phyloP scores from a whole-genome alignment of 2,329 filamentous ascomycete species.

The Hypocrella siamensis region DNA sequence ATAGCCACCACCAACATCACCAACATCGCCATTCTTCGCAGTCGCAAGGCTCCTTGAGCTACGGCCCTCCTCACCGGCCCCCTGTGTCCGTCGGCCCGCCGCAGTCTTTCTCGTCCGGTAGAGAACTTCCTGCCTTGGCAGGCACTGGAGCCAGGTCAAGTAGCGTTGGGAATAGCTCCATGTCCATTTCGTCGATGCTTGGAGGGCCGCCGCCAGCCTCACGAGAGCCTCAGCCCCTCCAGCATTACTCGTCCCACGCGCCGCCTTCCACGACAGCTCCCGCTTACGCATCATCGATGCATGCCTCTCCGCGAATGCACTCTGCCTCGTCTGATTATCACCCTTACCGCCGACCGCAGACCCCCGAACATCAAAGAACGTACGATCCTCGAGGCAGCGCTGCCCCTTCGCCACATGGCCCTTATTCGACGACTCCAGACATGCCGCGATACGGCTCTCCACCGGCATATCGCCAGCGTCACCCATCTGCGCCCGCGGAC shows the following conservation, averaged over 20 bases:
- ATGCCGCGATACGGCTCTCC: slow-evolving; percentile 43
- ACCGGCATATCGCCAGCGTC: slow-evolving; percentile 35
- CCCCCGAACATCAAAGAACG: slow-evolving; percentile 49
- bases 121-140: slow-evolving; percentile 38
- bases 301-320: slow-evolving; percentile 41
- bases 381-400: slow-evolving; percentile 32
- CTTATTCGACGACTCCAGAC: slow-evolving; percentile 43
- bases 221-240: slow-evolving; percentile 23
- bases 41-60: slow-evolving; percentile 19
- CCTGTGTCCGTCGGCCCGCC: slow-evolving; percentile 26
- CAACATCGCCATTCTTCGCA: slow-evolving; percentile 13
- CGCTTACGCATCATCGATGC: slow-evolving; percentile 30
- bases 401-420: slow-evolving; percentile 31
- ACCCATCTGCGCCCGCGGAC: slow-evolving; percentile 31
- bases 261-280: slow-evolving; percentile 18
- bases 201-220: slow-evolving; percentile 30
- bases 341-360: slow-evolving; percentile 51
- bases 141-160: slow-evolving; percentile 30
- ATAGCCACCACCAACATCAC: slow-evolving; percentile 11
- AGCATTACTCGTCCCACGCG: slow-evolving; percentile 26
- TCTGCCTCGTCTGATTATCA: slow-evolving; percentile 41
- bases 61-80: slow-evolving; percentile 29
- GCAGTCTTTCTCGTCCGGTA: slow-evolving; percentile 28
- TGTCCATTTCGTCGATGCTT: slow-evolving; percentile 47
- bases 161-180: slow-evolving; percentile 32